A percentile compares a stretch with the other conserved stretches of the same genome.
These are phyloP conservation scores for Arabidopsis arenosa DNA, from an alignment of 345 rosid genomes.

Conservation along the genomic window DNA sequence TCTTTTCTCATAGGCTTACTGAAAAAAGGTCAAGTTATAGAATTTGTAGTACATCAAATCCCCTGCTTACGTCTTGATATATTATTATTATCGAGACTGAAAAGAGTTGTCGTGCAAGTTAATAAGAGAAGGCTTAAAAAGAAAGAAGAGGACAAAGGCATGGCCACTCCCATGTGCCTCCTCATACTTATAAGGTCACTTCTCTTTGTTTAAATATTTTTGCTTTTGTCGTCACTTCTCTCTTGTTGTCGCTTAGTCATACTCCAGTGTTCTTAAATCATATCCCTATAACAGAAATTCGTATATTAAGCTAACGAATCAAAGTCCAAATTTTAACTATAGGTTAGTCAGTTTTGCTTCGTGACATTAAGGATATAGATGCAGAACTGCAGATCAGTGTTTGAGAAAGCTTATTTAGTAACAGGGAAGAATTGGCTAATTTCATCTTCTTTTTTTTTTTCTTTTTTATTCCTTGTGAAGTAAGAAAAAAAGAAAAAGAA, in stretches of 20 bases:
- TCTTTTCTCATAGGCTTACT: background rate
- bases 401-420: background rate
- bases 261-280: constrained; percentile 7
- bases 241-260: constrained; percentile 38
- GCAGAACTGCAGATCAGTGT: background rate
- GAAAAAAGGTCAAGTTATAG: background rate
- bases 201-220: constrained; percentile 2
- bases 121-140: constrained; percentile 10
- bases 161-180: constrained; percentile 46
- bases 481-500: background rate
- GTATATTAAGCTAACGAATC: background rate
- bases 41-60: background rate
- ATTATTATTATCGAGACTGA: no score
- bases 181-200: constrained; percentile 34
- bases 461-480: background rate
- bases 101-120: background rate
- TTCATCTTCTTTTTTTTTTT: background rate
- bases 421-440: background rate
- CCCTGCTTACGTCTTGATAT: background rate
- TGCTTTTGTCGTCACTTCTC: constrained; percentile 33
- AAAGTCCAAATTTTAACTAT: background rate
- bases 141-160: constrained; percentile 40
- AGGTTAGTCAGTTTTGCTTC: background rate
- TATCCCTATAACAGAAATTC: background rate
- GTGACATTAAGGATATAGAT: background rate